These are phyloP conservation scores for Dendrocalamus sinicus DNA, from an alignment of 176 grass and related monocot species.

Conservation along the genomic window DNA sequence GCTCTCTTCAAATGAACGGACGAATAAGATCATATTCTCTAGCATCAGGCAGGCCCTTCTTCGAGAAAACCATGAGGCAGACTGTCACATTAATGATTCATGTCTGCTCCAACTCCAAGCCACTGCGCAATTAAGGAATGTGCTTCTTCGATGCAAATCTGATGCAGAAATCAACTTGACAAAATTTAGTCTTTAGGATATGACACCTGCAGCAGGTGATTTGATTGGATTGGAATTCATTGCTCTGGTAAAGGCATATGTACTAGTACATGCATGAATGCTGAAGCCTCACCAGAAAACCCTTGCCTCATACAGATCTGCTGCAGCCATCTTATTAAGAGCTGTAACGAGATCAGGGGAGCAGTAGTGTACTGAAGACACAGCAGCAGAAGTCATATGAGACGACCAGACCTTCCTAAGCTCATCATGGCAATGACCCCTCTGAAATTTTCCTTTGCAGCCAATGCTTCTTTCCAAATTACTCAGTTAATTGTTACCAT, in stretches of 20 bases:
- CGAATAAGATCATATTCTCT: background rate
- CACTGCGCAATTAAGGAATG: background rate
- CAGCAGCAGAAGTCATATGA: background rate
- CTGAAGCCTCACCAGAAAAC: slow-evolving; percentile 4
- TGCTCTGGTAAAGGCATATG: background rate
- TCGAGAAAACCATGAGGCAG: background rate
- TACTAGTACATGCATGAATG: background rate
- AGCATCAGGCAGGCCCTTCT: background rate
- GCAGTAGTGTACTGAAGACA: background rate
- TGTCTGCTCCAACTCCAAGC: slow-evolving; percentile 1
- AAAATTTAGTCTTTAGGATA: background rate
- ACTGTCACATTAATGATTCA: slow-evolving; percentile 13
- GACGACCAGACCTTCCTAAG: slow-evolving; percentile 6
- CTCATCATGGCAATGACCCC: slow-evolving; percentile 8
- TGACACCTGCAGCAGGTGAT: background rate
- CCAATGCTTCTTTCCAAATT: slow-evolving; percentile 4
- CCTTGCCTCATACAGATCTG: background rate
- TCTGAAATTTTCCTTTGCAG: background rate
- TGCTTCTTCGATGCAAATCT: slow-evolving; percentile 10
- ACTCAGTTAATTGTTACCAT: slow-evolving; percentile 33
- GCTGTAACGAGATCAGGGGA: background rate
- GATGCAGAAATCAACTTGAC: background rate
- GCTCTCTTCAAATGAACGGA: background rate
- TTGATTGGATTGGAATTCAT: background rate
- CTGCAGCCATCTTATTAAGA: background rate